These are phyloP conservation scores for Penicillium desertorum DNA, from an alignment of 495 filamentous ascomycete genomes.

Conservation along the genomic window DNA sequence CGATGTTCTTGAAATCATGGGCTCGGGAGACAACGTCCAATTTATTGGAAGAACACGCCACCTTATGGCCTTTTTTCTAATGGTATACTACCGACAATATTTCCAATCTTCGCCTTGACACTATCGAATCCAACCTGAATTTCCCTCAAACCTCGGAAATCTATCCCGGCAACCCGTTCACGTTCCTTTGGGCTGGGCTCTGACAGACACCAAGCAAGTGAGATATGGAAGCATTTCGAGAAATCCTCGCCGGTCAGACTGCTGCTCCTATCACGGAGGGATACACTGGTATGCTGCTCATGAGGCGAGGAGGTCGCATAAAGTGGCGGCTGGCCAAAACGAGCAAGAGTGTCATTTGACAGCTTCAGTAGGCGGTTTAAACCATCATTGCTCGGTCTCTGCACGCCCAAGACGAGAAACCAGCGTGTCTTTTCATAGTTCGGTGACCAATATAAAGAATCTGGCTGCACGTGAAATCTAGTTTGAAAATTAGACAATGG, in stretches of 20 bases:
- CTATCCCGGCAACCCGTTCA: constrained; percentile 36
- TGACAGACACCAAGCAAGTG: constrained; percentile 70
- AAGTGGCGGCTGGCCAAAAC: constrained; percentile 69
- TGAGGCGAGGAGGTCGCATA: constrained; percentile 45
- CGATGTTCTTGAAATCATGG: not conserved
- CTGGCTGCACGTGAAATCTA: constrained; percentile 53
- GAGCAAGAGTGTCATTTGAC: constrained; percentile 60
- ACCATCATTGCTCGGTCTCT: constrained; percentile 48
- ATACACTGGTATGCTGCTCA: constrained; percentile 5
- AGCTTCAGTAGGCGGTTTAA: constrained; percentile 62
- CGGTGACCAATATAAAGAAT: constrained; percentile 61
- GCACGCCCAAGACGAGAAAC: constrained; percentile 75
- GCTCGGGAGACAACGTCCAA: not conserved
- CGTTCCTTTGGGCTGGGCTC: constrained; percentile 28
- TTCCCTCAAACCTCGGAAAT: constrained; percentile 22
- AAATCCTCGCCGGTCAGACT: constrained; percentile 29
- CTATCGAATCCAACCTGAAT: constrained; percentile 37
- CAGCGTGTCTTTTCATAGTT: constrained; percentile 77
- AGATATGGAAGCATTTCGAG: constrained; percentile 70
- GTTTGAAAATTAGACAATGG: constrained; percentile 4
- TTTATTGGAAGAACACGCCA: not conserved
- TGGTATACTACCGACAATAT: constrained; percentile 58
- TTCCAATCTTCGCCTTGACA: constrained; percentile 77
- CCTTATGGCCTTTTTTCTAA: constrained; percentile 29
- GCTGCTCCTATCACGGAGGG: constrained; percentile 1